Conservation (phyloP, 805 yeast genomes). For the Candida odintsovae region DNA sequence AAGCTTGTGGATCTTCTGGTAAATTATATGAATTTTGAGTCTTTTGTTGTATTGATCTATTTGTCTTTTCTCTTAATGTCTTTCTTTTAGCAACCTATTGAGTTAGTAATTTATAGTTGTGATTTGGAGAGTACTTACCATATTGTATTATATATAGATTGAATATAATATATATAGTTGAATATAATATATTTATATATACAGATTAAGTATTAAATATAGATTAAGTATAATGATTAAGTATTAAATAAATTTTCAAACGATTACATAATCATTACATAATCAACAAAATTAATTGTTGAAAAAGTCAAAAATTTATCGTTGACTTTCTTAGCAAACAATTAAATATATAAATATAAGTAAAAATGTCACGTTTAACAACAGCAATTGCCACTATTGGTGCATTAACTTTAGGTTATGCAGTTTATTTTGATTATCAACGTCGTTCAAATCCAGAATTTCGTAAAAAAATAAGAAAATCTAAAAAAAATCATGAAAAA, state of each 20-base stretch:
- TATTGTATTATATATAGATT: no score
- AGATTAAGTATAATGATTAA: no score
- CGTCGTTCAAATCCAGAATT: slow-evolving; percentile 81
- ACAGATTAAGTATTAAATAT: no score
- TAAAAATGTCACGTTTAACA: slow-evolving; percentile 27
- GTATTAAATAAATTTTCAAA: not conserved
- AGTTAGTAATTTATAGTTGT: not conserved
- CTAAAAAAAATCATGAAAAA: slow-evolving; percentile 56
- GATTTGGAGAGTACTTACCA: not conserved
- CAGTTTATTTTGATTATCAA: slow-evolving; percentile 84
- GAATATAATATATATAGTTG: no score
- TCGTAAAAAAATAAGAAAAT: slow-evolving; percentile 67
- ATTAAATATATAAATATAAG: no score
- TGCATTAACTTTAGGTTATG: slow-evolving; percentile 62
- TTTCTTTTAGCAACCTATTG: slow-evolving; percentile 38
- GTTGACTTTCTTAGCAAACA: no score
- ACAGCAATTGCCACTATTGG: slow-evolving; percentile 31
- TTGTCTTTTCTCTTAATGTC: slow-evolving; percentile 30
- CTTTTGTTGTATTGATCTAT: slow-evolving; percentile 1
- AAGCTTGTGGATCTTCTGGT: slow-evolving; percentile 36
- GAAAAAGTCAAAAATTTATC: not conserved
- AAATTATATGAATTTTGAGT: slow-evolving; percentile 13
- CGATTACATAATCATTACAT: not conserved
- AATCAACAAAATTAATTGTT: not conserved
- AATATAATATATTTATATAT: no score